Base-by-base conservation (phyloP, 2,329 filamentous ascomycete genomes). In the Bertia moriformis region DNA sequence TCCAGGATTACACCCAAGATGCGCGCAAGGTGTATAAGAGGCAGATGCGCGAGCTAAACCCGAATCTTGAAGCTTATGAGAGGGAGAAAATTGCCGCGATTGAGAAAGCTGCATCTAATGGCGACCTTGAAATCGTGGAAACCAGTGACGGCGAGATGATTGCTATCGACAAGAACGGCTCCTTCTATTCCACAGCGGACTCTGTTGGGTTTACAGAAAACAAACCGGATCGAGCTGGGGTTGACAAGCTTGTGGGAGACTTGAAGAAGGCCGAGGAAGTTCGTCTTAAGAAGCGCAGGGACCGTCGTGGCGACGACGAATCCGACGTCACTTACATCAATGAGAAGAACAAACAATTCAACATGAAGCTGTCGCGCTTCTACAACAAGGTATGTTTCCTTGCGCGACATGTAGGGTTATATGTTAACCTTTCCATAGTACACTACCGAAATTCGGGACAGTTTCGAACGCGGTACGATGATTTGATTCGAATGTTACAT, bases 331-430 rank as follows among this genome's bases (percentile, higher is more conserved):
- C 89, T 4, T 96, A 94, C 62, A 98, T 98, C 73, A 98, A 98
- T 63, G 87, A 95, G 63, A 95, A 98, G 80, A 98, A 98, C 70
- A 96, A 96, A 70, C 87, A 95, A 69, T 98, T 98, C 67, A 98
- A 98, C 75, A 79, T 93, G 66, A 96, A 98, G 66, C 67, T 98
- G 59, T 70, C 82, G 40, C 71, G 91, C 48, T 98, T 96, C 65
- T 98, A 98, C 63, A 91, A 98, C 65, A 93, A 35, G 32, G 32
- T 35, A 35, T 17, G 32, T 13, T n/a, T 17, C 32, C 32, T 17
- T 12, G 32, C 32, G 10, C 15, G 32, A 10, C 32, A 14, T 35
- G 10, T 27, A 7, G 22, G 7, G 7, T n/a, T 10, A 10, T 10
- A 10, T 27, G n/a, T n/a, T 27, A n/a, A 27, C 22, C n/a, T 27